phyloP scores from a whole-genome alignment of 2,329 filamentous ascomycete species.

The Stachybotrys echinatus region DNA sequence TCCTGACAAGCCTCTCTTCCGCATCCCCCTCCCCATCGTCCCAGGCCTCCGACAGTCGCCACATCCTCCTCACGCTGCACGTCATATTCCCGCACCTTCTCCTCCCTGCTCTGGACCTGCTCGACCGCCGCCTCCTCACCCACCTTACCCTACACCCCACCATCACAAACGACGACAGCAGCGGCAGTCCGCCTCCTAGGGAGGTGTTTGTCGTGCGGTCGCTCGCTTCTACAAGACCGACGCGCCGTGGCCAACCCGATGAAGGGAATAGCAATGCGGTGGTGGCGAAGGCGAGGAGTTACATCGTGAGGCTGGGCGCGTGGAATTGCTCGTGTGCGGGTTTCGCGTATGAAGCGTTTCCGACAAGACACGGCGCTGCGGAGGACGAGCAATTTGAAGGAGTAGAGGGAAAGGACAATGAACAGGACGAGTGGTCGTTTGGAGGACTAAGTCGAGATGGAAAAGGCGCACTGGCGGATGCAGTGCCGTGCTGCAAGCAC shows the following conservation, averaged over 20 bases:
- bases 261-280: constrained; percentile 9
- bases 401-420: not conserved
- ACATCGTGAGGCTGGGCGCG: constrained; percentile 66
- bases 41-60: constrained; percentile 9
- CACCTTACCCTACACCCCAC: constrained; percentile 30
- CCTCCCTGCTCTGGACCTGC: constrained; percentile 78
- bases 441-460: constrained; percentile 44
- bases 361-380: constrained; percentile 2
- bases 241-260: constrained; percentile 6
- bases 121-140: constrained; percentile 72
- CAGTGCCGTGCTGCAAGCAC: constrained; percentile 74
- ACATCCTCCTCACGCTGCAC: constrained; percentile 71
- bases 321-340: constrained; percentile 92
- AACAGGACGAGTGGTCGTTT: constrained; percentile 30
- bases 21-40: constrained; percentile 11
- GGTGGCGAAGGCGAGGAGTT: constrained; percentile 28
- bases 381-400: not conserved
- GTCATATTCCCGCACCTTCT: constrained; percentile 77
- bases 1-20: constrained; percentile 36
- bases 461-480: constrained; percentile 15
- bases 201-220: constrained; percentile 62
- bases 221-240: constrained; percentile 30
- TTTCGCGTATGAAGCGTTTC: constrained; percentile 71
- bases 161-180: not conserved
- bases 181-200: constrained; percentile 3